A percentile compares a stretch with the other conserved stretches of the same genome.
These are phyloP conservation scores for Herpotrichia juniperi DNA, from an alignment of 2,329 filamentous ascomycete species.

Conservation along the genomic window DNA sequence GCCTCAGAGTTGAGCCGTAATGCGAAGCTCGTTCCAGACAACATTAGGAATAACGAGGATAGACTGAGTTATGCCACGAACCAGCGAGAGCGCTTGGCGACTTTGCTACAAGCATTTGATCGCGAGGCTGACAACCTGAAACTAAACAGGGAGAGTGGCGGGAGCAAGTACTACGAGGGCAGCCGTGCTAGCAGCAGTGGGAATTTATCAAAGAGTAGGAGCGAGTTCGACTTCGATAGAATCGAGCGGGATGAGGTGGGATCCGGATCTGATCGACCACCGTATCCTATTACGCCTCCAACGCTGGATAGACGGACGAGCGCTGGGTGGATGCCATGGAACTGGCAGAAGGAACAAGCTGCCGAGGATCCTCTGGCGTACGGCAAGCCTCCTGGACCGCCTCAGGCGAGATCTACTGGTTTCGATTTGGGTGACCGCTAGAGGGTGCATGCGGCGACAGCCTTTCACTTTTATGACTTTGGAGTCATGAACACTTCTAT, in stretches of 20 bases:
- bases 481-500: conserved; percentile 9
- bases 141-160: conserved; percentile 44
- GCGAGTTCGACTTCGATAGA: conserved; percentile 88
- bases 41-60: conserved; percentile 69
- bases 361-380: conserved; percentile 42
- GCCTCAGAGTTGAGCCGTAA: conserved; percentile 62
- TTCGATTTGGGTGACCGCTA: conserved; percentile 43
- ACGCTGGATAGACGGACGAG: conserved; percentile 36
- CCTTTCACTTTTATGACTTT: conserved; percentile 11
- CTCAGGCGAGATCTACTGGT: conserved; percentile 29
- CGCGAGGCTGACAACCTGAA: conserved; percentile 72
- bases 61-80: conserved; percentile 75
- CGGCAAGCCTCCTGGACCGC: conserved; percentile 32
- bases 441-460: not conserved
- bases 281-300: conserved; percentile 42
- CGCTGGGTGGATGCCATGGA: conserved; percentile 59
- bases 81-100: conserved; percentile 77
- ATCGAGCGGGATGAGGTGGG: conserved; percentile 73
- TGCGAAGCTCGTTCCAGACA: conserved; percentile 72
- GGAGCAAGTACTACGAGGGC: conserved; percentile 53
- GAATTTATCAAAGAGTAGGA: conserved; percentile 78
- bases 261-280: conserved; percentile 55
- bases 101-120: conserved; percentile 78
- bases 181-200: conserved; percentile 42
- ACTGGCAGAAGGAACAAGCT: conserved; percentile 45